phyloP scores from a whole-genome alignment of 805 yeast genomes.

The Kazachstania kunashirensis region DNA sequence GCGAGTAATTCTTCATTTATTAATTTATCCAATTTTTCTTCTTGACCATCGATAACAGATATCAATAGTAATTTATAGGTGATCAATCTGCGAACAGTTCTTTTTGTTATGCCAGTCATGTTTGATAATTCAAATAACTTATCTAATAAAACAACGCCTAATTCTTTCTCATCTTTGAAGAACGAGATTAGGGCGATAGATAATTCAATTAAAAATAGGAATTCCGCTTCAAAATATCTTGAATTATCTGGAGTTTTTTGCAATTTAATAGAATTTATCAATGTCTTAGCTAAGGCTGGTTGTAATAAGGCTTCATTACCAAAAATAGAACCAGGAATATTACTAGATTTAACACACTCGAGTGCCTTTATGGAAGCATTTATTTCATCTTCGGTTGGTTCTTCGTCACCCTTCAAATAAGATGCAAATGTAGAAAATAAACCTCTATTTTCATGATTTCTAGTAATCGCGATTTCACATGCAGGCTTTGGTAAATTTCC shows the following conservation, averaged over 20 bases:
- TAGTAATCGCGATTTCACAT: constrained; percentile 57
- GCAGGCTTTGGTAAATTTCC: constrained; percentile 48
- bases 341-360: constrained; percentile 72
- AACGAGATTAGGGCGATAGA: constrained; percentile 23
- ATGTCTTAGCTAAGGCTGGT: constrained; percentile 26
- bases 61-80: constrained; percentile 32
- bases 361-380: constrained; percentile 74
- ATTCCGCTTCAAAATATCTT: constrained; percentile 38
- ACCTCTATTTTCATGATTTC: constrained; percentile 61
- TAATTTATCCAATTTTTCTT: constrained; percentile 13
- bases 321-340: constrained; percentile 46
- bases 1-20: constrained; percentile 24
- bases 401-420: constrained; percentile 87
- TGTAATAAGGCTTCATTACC: constrained; percentile 33
- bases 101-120: constrained; percentile 15
- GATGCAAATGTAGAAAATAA: constrained; percentile 87
- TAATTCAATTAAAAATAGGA: constrained; percentile 40
- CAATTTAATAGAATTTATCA: constrained; percentile 31
- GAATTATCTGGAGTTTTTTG: constrained; percentile 24
- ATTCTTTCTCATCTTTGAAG: constrained; percentile 28
- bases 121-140: constrained; percentile 13
- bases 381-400: constrained; percentile 89
- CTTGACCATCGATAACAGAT: constrained; percentile 19
- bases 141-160: constrained; percentile 16
- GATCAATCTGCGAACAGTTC: constrained; percentile 25